Evolutionary conservation across 768 basidiomycete species (phyloP), one percentile per base, ranked within the genome.

Genomic region (Crassisporium funariophilum): DNA sequence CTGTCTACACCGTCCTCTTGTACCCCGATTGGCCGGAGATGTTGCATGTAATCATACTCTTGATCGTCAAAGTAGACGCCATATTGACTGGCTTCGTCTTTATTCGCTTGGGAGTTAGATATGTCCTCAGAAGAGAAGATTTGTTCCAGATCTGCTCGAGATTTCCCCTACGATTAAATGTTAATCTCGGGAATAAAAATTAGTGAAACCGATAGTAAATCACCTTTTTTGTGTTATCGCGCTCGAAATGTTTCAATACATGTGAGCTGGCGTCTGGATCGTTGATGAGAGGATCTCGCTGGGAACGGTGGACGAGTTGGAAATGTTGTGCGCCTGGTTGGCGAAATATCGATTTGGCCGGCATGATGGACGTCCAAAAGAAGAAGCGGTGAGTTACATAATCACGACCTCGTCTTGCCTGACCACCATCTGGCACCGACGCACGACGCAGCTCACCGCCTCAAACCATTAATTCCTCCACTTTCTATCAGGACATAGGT

Each of bases 1-100:
- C 83, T 87, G 29, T 93, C 91, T 6, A 88, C 82, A 9, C 89
- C 88, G 35, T 85, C 89, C 61, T 91, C 89, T 47, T 85, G 79
- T 10, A 79, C 59, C 3, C 91, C 91, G 40, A 91, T 82, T 2
- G 79, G 57, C 10, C 91, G 86, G 35, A 99, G 80, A 69, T 99
- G 97, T 65, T 95, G 88, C 90, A 98, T 93, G 73, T 99, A 99
- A 68, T 99, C 91, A 72, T 99, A 99, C 49, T 93, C 81, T 5
- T 91, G 87, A 62, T 99, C 95, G 70, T 98, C 94, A 69, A 82
- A 98, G 69, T 91, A 91, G 61, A 99, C 71, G 3, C 94, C 97
- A 65, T 98, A 95, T 7, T 82, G 63, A 5, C 88, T 73, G 0
- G 97, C 97, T 70, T 98, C 91, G 46, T 95, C 97, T 40, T 87